Percentiles rank a stretch among this genome's conserved stretches.
Evolutionary conservation across 2,329 filamentous ascomycete genomes (phyloP).

Genomic region (Rosellinia necatrix): DNA sequence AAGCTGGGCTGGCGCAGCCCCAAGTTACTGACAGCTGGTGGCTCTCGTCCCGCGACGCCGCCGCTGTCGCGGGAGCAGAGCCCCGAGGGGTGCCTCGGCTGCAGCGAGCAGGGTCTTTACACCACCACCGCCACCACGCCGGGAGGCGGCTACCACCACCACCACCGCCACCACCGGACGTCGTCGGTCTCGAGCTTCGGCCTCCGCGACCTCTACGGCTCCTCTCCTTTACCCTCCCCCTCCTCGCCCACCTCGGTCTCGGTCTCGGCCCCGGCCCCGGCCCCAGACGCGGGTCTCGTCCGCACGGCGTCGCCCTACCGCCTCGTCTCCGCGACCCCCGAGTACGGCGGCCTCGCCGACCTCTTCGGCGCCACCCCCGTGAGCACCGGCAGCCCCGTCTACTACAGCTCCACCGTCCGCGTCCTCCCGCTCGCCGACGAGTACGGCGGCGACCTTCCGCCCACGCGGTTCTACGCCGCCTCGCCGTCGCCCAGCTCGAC

Average conservation of each 20-base stretch:
- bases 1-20: constrained; percentile 18
- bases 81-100: not conserved
- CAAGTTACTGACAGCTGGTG: constrained; percentile 12
- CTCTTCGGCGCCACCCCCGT: constrained; percentile 17
- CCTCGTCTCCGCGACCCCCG: not conserved
- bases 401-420: constrained; percentile 1
- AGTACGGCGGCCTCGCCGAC: constrained; percentile 5
- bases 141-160: too few species aligned
- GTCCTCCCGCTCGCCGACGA: constrained; percentile 13
- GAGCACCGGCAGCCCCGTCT: constrained; percentile 5
- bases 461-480: too few species aligned
- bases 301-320: too few species aligned
- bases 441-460: too few species aligned
- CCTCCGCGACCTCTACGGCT: constrained; percentile 1
- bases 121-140: too few species aligned
- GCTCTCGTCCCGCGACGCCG: constrained; percentile 5
- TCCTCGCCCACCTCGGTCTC: too few species aligned
- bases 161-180: too few species aligned
- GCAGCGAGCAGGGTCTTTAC: too few species aligned
- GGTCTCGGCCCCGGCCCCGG: too few species aligned
- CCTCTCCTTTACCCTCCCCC: constrained; percentile 4
- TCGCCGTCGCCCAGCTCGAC: constrained; percentile 7
- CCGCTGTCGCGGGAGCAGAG: constrained; percentile 12
- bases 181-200: constrained; percentile 17
- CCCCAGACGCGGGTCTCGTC: too few species aligned